Conservation (phyloP, 2,329 filamentous ascomycete genomes). For the Trichophyton equinum region DNA sequence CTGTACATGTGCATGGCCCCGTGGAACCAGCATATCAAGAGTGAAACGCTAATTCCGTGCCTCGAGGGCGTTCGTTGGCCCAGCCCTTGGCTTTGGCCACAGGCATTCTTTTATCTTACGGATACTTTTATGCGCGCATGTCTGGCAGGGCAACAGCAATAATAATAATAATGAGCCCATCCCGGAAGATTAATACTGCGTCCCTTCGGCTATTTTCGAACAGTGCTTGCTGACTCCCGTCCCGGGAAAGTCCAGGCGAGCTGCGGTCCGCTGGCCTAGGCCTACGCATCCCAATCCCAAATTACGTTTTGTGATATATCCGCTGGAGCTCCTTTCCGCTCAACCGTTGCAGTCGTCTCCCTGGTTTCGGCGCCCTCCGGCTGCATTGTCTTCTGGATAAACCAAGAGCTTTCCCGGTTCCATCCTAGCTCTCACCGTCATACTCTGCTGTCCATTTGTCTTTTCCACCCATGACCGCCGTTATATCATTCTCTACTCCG, state of each 20-base stretch:
- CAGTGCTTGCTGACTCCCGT: background rate
- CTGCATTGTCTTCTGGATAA: background rate
- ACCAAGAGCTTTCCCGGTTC: constrained; percentile 2
- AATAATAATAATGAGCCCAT: background rate
- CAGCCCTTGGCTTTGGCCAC: background rate
- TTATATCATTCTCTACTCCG: background rate
- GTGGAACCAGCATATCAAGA: background rate
- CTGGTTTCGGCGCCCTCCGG: constrained; percentile 3
- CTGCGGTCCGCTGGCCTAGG: background rate
- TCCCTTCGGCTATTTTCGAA: constrained; percentile 2
- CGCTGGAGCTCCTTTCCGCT: constrained; percentile 2
- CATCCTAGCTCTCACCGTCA: background rate
- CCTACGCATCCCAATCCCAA: background rate
- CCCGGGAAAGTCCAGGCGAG: background rate
- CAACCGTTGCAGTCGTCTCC: background rate
- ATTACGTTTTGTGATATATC: constrained; percentile 1
- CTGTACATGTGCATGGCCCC: background rate
- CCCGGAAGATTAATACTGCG: constrained; percentile 4
- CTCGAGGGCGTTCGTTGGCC: background rate
- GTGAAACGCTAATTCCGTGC: background rate
- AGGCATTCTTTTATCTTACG: background rate
- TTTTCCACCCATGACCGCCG: background rate
- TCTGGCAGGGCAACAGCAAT: background rate
- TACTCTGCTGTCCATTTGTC: background rate
- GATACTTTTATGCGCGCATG: background rate